Conservation (phyloP, 2,329 filamentous ascomycete genomes). For the Pseudogymnoascus sp. region DNA sequence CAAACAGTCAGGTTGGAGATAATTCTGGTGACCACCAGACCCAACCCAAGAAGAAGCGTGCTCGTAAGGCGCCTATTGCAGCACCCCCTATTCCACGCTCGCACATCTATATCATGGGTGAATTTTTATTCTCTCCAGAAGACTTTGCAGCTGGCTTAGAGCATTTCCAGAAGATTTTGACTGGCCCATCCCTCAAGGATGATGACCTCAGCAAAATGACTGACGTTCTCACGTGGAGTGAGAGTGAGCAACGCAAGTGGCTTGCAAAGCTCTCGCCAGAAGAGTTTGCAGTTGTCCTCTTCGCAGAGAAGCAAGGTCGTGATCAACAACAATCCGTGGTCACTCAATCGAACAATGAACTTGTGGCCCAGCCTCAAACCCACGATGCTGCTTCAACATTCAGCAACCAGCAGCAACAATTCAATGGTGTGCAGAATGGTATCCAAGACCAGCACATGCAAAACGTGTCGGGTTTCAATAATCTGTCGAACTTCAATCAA, state of each 20-base stretch:
- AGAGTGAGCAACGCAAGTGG: neutral
- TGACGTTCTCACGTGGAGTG: neutral
- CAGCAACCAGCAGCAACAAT: neutral
- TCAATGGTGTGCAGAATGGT: neutral
- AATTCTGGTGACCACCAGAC: neutral
- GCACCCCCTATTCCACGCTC: neutral
- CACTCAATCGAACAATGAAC: neutral
- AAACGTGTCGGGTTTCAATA: neutral
- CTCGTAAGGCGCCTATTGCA: neutral
- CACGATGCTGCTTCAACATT: neutral
- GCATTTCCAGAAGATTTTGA: neutral
- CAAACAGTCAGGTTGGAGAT: neutral
- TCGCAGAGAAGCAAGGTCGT: neutral
- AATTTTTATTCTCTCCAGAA: conserved; percentile 1
- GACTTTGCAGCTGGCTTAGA: neutral
- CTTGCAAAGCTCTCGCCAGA: neutral
- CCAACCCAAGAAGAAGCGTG: neutral
- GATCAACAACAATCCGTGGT: neutral
- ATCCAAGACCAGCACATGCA: neutral
- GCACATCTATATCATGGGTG: neutral
- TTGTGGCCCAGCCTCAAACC: neutral
- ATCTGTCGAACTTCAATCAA: neutral
- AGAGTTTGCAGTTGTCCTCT: neutral
- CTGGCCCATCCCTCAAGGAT: neutral
- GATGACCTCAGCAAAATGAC: neutral